Conservation (phyloP, 2,329 filamentous ascomycete species). For the Geosmithia flava region DNA sequence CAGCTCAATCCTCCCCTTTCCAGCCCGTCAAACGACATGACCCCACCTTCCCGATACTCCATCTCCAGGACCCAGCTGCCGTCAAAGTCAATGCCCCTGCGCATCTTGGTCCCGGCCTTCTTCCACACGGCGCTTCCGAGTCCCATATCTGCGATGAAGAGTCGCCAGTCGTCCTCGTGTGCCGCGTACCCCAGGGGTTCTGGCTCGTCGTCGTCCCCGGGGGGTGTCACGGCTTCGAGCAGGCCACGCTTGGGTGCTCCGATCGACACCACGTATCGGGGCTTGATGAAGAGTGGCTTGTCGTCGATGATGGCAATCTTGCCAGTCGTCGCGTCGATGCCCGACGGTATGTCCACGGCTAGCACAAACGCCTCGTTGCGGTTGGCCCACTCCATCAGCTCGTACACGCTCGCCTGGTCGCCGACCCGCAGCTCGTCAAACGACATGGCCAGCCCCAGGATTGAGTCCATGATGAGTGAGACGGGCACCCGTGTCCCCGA, state of each 20-base stretch:
- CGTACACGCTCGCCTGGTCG: conserved; percentile 73
- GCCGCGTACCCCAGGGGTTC: conserved; percentile 14
- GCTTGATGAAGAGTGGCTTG: conserved; percentile 64
- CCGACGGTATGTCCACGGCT: conserved; percentile 83
- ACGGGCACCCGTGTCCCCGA: conserved; percentile 38
- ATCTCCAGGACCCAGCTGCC: conserved; percentile 74
- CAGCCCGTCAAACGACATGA: background rate
- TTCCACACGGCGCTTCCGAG: conserved; percentile 74
- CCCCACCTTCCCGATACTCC: conserved; percentile 23
- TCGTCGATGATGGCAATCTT: conserved; percentile 57
- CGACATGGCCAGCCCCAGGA: conserved; percentile 74
- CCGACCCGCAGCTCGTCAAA: conserved; percentile 80
- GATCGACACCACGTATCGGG: conserved; percentile 73
- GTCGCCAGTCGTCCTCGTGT: conserved; percentile 55
- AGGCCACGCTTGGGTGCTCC: conserved; percentile 80
- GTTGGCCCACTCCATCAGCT: conserved; percentile 90
- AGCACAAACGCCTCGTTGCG: conserved; percentile 72
- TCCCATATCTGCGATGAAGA: conserved; percentile 81
- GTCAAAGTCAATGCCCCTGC: conserved; percentile 81
- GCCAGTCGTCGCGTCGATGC: conserved; percentile 70
- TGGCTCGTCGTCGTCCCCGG: conserved; percentile 26
- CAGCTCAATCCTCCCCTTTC: background rate
- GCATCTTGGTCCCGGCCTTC: conserved; percentile 67
- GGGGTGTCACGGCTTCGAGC: conserved; percentile 58
- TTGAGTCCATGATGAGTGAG: conserved; percentile 76